Conservation (phyloP, 768 basidiomycete species). For the Phylloporus sp. region DNA sequence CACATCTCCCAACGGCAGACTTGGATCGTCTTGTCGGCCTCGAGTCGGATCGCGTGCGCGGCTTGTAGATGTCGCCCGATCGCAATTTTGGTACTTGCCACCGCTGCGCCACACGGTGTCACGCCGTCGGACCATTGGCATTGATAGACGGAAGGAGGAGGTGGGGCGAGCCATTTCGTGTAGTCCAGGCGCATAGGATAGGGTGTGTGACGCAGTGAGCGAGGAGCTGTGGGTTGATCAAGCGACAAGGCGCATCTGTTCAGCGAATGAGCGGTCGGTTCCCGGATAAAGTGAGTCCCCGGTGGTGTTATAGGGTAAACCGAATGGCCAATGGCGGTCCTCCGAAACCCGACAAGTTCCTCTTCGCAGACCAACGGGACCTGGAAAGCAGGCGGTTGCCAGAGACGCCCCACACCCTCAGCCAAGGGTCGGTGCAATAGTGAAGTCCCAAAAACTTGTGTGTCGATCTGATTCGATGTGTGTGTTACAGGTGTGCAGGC, state of each 20-base stretch:
- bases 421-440: not conserved
- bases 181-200: not conserved
- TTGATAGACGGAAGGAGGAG: not conserved
- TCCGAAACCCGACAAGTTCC: not conserved
- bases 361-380: not conserved
- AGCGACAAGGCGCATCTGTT: not conserved
- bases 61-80: slow-evolving; percentile 11
- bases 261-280: not conserved
- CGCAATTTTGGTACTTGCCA: slow-evolving; percentile 7
- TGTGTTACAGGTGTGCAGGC: not conserved
- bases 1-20: slow-evolving; percentile 19
- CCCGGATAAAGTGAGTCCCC: not conserved
- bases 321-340: too few species aligned
- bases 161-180: not conserved
- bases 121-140: slow-evolving; percentile 14
- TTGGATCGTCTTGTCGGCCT: slow-evolving; percentile 4
- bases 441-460: not conserved
- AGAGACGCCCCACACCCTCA: not conserved
- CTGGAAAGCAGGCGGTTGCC: not conserved
- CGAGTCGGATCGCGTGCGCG: slow-evolving; percentile 6
- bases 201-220: not conserved
- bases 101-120: not conserved
- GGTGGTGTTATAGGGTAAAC: not conserved
- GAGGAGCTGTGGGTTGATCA: not conserved
- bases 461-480: not conserved